phyloP scores from a whole-genome alignment of 768 basidiomycete species.

The Kwoniella sp. region DNA sequence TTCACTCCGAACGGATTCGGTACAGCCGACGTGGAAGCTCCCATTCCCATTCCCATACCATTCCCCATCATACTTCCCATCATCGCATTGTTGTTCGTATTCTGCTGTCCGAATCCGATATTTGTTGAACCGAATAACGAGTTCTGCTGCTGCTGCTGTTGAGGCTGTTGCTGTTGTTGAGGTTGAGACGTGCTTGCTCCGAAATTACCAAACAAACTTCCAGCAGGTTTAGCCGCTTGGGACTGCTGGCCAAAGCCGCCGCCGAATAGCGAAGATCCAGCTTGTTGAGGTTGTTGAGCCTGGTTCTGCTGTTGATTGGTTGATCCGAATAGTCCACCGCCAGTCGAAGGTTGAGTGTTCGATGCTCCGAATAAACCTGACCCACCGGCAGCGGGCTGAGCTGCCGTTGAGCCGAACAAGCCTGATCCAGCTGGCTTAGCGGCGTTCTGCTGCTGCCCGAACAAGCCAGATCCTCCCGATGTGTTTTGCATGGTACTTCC shows the following conservation, averaged over 20 bases:
- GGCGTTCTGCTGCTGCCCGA: conserved; percentile 12
- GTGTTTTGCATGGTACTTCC: conserved; percentile 19
- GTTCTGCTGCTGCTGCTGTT: conserved; percentile 37
- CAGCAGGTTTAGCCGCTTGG: conserved; percentile 18
- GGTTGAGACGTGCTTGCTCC: conserved; percentile 3
- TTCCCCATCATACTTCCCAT: conserved; percentile 2
- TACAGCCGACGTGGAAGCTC: conserved; percentile 17
- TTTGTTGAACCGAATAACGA: conserved; percentile 17
- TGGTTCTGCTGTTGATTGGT: conserved; percentile 21
- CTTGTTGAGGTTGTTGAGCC: conserved; percentile 22
- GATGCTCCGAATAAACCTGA: conserved; percentile 24
- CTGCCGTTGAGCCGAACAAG: conserved; percentile 15
- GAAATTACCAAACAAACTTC: conserved; percentile 22
- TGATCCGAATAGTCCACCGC: conserved; percentile 35
- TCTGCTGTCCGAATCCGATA: not conserved
- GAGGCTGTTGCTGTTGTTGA: conserved; percentile 13
- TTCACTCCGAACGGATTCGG: conserved; percentile 19
- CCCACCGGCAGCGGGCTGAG: conserved; percentile 27
- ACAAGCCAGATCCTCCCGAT: conserved; percentile 12
- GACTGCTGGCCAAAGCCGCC: conserved; percentile 17
- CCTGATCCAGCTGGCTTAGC: conserved; percentile 18
- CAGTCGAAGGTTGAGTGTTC: conserved; percentile 6
- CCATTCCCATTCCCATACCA: not conserved
- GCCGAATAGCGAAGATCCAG: conserved; percentile 13
- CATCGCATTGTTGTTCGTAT: conserved; percentile 15